Evolutionary conservation across 106 monocot species (phyloP).

Genomic region (Posidonia australis): DNA sequence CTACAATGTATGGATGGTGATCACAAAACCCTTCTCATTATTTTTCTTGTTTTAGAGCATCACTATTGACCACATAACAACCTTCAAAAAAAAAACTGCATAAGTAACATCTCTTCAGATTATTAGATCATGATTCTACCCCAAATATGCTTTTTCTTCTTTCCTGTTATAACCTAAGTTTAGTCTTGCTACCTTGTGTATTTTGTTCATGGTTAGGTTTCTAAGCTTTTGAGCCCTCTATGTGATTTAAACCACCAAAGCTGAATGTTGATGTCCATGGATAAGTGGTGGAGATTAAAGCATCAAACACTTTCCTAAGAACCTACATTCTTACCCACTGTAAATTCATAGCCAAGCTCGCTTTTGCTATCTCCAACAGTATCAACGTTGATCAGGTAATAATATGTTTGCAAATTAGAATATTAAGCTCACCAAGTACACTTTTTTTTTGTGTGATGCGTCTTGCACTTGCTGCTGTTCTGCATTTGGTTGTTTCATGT

Average conservation of each 20-base stretch:
- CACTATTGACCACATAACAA: too few relatives aligned
- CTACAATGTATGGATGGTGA: too few relatives aligned
- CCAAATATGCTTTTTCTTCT: too few relatives aligned
- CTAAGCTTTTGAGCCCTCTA: constrained; percentile 59
- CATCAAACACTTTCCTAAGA: constrained; percentile 31
- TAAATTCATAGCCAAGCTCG: constrained; percentile 82
- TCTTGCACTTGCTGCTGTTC: not conserved
- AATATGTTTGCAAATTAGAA: not conserved
- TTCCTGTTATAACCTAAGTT: too few relatives aligned
- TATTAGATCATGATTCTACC: too few relatives aligned
- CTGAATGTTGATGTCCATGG: constrained; percentile 67
- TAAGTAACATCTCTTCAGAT: too few relatives aligned
- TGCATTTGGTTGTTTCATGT: too few relatives aligned
- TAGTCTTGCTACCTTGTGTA: too few relatives aligned
- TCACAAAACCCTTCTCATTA: too few relatives aligned
- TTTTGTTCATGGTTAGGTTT: constrained; percentile 38
- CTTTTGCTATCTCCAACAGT: constrained; percentile 51
- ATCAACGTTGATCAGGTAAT: constrained; percentile 59
- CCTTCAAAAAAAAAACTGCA: too few relatives aligned
- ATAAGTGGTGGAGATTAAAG: constrained; percentile 33
- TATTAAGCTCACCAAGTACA: not conserved
- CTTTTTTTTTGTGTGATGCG: not conserved
- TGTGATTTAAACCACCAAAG: constrained; percentile 79
- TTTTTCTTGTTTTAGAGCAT: too few relatives aligned
- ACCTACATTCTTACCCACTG: constrained; percentile 90